Conservation (phyloP, 1,139 yeast species). For the Nematodospora anomalae region DNA sequence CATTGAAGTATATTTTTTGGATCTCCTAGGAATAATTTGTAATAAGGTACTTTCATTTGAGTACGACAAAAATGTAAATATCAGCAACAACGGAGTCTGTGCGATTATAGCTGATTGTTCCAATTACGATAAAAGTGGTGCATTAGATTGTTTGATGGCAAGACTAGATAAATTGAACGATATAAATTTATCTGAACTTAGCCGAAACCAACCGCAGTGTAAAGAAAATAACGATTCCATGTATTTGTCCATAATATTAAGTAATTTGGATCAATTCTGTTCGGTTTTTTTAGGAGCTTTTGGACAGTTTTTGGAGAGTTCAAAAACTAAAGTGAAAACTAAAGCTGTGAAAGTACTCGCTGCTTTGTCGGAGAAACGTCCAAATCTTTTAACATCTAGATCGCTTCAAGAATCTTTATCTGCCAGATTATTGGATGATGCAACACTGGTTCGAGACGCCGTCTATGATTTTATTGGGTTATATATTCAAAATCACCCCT, state of each 20-base stretch:
- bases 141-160: slow-evolving; percentile 6
- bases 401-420: slow-evolving; percentile 55
- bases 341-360: slow-evolving; percentile 62
- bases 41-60: slow-evolving; percentile 4
- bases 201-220: background rate
- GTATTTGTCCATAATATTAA: slow-evolving; percentile 6
- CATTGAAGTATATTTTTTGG: slow-evolving; percentile 13
- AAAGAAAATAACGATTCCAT: background rate
- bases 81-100: background rate
- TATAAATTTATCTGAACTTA: background rate
- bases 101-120: slow-evolving; percentile 10
- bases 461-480: slow-evolving; percentile 64
- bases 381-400: slow-evolving; percentile 47
- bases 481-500: slow-evolving; percentile 47
- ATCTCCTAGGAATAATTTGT: slow-evolving; percentile 12
- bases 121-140: slow-evolving; percentile 5
- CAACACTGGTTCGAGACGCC: slow-evolving; percentile 76
- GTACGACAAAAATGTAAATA: background rate
- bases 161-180: slow-evolving; percentile 2
- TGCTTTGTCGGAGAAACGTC: slow-evolving; percentile 47
- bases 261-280: slow-evolving; percentile 38
- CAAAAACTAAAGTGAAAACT: slow-evolving; percentile 61
- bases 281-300: slow-evolving; percentile 55
- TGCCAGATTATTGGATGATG: slow-evolving; percentile 53
- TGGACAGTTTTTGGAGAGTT: slow-evolving; percentile 47